Evolutionary conservation across 2,329 filamentous ascomycete species (phyloP), one percentile per base, ranked within the genome.

Genomic region (Kalmusia sp.): DNA sequence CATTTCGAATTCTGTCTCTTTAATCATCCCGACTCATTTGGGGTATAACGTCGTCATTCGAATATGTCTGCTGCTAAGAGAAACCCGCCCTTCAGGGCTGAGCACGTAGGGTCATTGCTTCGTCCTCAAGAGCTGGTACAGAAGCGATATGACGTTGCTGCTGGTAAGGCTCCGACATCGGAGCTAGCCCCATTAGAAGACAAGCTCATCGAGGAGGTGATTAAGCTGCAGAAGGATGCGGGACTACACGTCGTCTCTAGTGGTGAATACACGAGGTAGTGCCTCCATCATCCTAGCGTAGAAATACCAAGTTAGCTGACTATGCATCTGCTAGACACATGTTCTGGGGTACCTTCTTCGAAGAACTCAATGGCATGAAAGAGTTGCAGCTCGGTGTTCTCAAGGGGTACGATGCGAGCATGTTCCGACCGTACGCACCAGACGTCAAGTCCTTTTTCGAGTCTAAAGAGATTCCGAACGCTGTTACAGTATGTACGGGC

Each of bases 101-200:
- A 91, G 75, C 88, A 91, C 61, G 82, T 90, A 56, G 88, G 88
- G 44, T 90, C 87, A 12, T 79, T 91, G 27, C 82, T 91, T 52
- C 86, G 88, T 27, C 87, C 88, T 1, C 73, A 84, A 47, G 75
- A 82, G 46, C 81, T 91, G 22, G 79, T 89, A 12, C 78, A 84
- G 40, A 83, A 83, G 41, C 80, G 88, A 72, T 77, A 80, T 59
- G 70, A 82, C 68, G 73, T 81, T 54, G 68, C 69, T 17, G 70
- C 68, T 11, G 79, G 87, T 58, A 82, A 84, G 49, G 84, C 84
- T 8, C 43, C 60, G 45, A 50, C 59, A 17, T 58, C 65, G 6
- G 68, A 72, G 27, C 81, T 92, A 8, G 77, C 77, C 2, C 78
- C 79, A 1, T 74, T 88, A 21, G 89, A 93, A 74, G 83, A 87